Evolutionary conservation across 176 grass and related monocot genomes (phyloP), one percentile per base, ranked within the genome.

Genomic region (Cenchrus purpureus): DNA sequence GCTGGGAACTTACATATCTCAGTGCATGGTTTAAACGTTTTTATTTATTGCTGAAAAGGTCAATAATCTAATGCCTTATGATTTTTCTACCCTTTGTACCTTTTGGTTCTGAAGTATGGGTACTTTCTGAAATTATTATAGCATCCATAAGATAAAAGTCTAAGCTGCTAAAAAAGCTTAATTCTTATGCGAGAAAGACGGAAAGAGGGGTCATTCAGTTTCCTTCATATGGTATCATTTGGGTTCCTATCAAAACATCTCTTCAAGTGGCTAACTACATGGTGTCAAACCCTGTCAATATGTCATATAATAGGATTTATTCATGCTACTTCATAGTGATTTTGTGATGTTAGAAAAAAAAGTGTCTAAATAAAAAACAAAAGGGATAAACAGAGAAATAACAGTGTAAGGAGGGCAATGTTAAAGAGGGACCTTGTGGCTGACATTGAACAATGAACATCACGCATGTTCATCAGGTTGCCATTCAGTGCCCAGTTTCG

Each of bases 1-100:
- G 96, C 96, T 84, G 93, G 96, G 29, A 98, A 98, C 96, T 98
- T 98, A 66, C 96, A 98, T 87, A 92, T 98, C 12, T 98, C 43
- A 44, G 43, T 44, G 43, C 96, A 98, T 92, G 96, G 96, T 48
- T 92, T 98, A 78, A 98, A 95, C 86, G 88, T 95, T 80, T 95
- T 95, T 94, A 91, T 98, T 90, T 25, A 25, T 25, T 25, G 96
- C 96, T 85, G 91, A 98, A 78, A 92, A 94, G 96, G 96, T 95
- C 92, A 90, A 72, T 83, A 84, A 80, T 85, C 56, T 71, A 80
- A 80, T 86, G 68, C 12, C 50, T 78, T 46, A 52, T 45, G 12
- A 5, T 0, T 67, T 7, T 45, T 76, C 42, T 80, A 75, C 71
- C 52, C 73, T 76, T 48, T 77, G 10, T 74, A 51, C 73, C 63